Evolutionary conservation across 129 eudicot genomes (phyloP).

Genomic region (Flaveria robusta): DNA sequence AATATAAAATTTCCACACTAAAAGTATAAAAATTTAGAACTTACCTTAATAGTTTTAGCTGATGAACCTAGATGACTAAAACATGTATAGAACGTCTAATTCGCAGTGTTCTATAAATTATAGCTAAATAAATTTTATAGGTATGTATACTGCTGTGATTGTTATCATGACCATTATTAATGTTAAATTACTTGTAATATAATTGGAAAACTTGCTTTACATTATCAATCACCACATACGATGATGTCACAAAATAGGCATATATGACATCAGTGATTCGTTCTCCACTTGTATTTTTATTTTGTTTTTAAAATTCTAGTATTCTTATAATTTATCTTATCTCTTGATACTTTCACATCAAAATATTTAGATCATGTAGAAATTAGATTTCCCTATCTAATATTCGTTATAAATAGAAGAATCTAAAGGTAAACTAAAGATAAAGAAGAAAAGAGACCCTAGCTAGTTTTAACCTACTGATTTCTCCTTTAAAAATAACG

Average conservation of each 20-base stretch:
- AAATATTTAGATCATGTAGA: slow-evolving; percentile 12
- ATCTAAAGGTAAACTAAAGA: slow-evolving; percentile 32
- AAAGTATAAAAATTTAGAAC: too few species aligned
- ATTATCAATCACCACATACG: not conserved
- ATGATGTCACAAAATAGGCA: slow-evolving; percentile 15
- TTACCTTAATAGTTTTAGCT: too few species aligned
- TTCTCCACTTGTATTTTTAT: not conserved
- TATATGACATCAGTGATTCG: not conserved
- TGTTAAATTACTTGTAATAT: not conserved
- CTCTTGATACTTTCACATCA: slow-evolving; percentile 31
- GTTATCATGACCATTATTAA: not conserved
- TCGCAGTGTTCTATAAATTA: too few species aligned
- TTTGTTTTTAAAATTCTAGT: not conserved
- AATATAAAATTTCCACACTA: too few species aligned
- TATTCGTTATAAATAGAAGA: slow-evolving; percentile 31
- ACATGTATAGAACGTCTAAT: not conserved
- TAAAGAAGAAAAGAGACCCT: slow-evolving; percentile 36
- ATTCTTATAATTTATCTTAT: slow-evolving; percentile 33
- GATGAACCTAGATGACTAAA: not conserved
- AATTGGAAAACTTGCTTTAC: not conserved
- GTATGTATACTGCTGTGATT: not conserved
- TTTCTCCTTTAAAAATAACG: not conserved
- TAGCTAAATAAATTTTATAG: too few species aligned
- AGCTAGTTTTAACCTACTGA: slow-evolving; percentile 31
- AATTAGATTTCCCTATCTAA: slow-evolving; percentile 21